Conservation (phyloP, 768 basidiomycete genomes). For the Daedaleopsis nitida region DNA sequence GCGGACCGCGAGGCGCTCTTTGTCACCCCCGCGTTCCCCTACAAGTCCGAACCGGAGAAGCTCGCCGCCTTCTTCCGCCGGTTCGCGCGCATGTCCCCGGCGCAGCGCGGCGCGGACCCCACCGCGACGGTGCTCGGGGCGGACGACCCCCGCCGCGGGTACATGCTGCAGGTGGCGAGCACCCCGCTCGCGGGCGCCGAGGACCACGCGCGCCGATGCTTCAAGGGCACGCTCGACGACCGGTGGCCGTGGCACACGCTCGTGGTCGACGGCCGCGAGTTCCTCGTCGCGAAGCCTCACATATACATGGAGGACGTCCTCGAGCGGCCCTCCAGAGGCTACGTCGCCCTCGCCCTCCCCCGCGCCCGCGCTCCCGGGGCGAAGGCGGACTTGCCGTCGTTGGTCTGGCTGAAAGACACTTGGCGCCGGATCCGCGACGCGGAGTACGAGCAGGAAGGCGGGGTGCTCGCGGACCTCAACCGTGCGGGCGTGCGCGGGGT, state of each 20-base stretch:
- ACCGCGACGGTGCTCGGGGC: background rate
- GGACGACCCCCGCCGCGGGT: background rate
- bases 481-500: background rate
- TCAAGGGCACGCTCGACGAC: background rate
- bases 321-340: background rate
- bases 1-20: background rate
- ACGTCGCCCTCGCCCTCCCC: constrained; percentile 1
- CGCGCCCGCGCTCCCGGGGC: background rate
- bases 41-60: background rate
- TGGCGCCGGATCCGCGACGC: background rate
- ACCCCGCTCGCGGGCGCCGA: background rate
- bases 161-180: background rate
- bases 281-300: constrained; percentile 1
- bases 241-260: constrained; percentile 1
- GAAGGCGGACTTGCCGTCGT: background rate
- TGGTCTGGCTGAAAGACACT: constrained; percentile 3
- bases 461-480: background rate
- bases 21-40: background rate
- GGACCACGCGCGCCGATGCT: background rate
- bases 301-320: background rate
- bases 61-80: background rate
- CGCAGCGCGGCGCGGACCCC: background rate
- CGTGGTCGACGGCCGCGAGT: background rate
- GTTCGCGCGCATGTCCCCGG: background rate
- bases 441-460: background rate